A percentile compares a stretch with the other conserved stretches of the same genome.
Evolutionary conservation across 2,329 filamentous ascomycete genomes (phyloP).

Genomic region (Fusarium chlamydosporum): DNA sequence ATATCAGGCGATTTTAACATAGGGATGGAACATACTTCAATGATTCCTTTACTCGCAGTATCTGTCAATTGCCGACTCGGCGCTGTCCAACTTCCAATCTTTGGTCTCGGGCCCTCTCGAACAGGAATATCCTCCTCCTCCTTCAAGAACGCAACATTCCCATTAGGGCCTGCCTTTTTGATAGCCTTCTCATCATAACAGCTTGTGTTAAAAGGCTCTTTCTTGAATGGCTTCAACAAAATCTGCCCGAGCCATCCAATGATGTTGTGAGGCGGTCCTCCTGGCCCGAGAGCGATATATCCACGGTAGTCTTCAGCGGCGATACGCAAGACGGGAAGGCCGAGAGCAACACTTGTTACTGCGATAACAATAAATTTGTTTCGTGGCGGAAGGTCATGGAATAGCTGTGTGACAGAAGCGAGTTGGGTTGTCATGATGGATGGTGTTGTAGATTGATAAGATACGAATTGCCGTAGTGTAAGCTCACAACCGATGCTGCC

Average conservation of each 20-base stretch:
- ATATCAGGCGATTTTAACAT: accelerated
- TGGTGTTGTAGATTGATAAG: neutral
- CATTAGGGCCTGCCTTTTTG: slow-evolving; percentile 22
- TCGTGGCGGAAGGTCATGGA: neutral
- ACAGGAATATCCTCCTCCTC: slow-evolving; percentile 29
- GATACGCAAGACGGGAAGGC: slow-evolving; percentile 28
- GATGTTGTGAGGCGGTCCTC: slow-evolving; percentile 28
- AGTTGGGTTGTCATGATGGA: slow-evolving; percentile 29
- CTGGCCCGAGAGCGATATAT: slow-evolving; percentile 36
- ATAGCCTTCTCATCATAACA: slow-evolving; percentile 15
- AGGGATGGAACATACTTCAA: neutral
- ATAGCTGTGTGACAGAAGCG: slow-evolving; percentile 2
- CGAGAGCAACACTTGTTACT: slow-evolving; percentile 8
- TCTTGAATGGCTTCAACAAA: slow-evolving; percentile 28
- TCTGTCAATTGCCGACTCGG: slow-evolving; percentile 39
- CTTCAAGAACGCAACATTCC: slow-evolving; percentile 27
- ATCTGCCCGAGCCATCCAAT: slow-evolving; percentile 37
- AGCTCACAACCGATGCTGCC: no score
- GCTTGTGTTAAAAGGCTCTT: slow-evolving; percentile 27
- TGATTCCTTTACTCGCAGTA: slow-evolving; percentile 1
- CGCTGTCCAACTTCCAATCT: slow-evolving; percentile 33
- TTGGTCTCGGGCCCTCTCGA: slow-evolving; percentile 27
- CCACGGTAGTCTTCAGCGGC: slow-evolving; percentile 28
- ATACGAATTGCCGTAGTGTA: no score
- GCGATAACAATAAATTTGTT: slow-evolving; percentile 18